Conservation (phyloP, 306 rosid species). For the Glycine latifolia region DNA sequence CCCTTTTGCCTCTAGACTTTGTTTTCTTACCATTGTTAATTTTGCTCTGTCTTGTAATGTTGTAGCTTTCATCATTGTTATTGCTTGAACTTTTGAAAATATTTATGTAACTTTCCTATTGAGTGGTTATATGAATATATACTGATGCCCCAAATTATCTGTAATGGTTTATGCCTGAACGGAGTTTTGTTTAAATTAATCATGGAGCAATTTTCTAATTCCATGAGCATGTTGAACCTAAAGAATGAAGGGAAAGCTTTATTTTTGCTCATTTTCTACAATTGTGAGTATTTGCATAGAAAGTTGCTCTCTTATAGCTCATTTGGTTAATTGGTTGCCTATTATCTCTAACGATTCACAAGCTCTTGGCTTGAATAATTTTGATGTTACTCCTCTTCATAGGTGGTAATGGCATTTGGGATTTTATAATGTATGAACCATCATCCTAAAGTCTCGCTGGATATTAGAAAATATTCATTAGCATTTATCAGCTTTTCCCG, state of each 20-base stretch:
- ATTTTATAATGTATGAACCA: too few species aligned
- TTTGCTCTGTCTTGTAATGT: constrained; percentile 32
- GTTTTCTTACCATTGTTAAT: constrained; percentile 22
- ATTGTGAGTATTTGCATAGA: neutral
- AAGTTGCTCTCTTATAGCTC: neutral
- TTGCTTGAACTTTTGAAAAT: constrained; percentile 21
- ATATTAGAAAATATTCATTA: too few species aligned
- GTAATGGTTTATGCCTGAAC: neutral
- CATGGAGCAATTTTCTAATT: constrained; percentile 1
- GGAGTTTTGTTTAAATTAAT: neutral
- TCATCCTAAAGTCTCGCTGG: too few species aligned
- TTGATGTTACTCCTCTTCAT: neutral
- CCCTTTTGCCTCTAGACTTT: constrained; percentile 33
- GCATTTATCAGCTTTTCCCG: too few species aligned
- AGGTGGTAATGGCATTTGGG: neutral
- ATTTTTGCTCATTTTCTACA: constrained; percentile 4
- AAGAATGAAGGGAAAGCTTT: neutral
- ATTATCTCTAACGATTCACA: constrained; percentile 6
- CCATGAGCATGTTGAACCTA: constrained; percentile 28
- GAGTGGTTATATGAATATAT: constrained; percentile 21
- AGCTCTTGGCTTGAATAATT: neutral
- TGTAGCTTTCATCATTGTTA: constrained; percentile 45
- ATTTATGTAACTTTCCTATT: constrained; percentile 33
- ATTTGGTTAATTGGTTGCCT: neutral
- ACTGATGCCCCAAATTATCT: neutral